phyloP scores from a whole-genome alignment of 176 grass and related monocot species.

The Lolium perenne region DNA sequence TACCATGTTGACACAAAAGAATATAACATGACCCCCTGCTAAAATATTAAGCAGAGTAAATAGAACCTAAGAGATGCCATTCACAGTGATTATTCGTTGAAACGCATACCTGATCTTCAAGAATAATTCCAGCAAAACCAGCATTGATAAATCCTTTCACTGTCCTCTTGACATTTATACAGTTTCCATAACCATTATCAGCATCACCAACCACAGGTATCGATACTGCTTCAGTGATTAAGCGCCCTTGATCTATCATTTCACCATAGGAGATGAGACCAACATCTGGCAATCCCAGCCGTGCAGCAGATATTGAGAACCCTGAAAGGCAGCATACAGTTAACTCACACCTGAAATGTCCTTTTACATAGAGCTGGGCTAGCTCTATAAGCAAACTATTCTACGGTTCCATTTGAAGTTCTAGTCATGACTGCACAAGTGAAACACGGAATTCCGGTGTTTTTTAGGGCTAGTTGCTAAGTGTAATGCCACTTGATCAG shows the following conservation, averaged over 20 bases:
- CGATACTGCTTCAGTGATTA: constrained; percentile 81
- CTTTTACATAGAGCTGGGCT: neutral
- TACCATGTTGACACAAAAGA: constrained; percentile 15
- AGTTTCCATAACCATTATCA: constrained; percentile 94
- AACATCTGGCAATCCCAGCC: constrained; percentile 90
- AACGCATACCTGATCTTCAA: constrained; percentile 86
- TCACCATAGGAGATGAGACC: constrained; percentile 96
- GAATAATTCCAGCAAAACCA: constrained; percentile 96
- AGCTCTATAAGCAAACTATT: constrained; percentile 20
- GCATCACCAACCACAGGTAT: constrained; percentile 94
- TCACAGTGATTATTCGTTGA: neutral
- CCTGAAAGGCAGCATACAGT: constrained; percentile 40
- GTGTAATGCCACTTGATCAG: constrained; percentile 26
- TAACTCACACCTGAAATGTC: neutral
- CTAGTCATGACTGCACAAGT: neutral
- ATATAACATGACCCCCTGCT: neutral
- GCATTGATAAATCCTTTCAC: constrained; percentile 97
- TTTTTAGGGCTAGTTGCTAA: neutral
- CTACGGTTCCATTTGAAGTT: neutral
- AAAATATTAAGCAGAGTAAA: neutral
- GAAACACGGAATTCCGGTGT: neutral
- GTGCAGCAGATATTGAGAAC: constrained; percentile 91
- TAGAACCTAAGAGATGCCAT: neutral
- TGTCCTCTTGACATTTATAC: constrained; percentile 92
- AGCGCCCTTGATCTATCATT: constrained; percentile 84